These are phyloP conservation scores for Xerocomus minutiporus DNA, from an alignment of 1,284 basidiomycete genomes.

Conservation along the genomic window DNA sequence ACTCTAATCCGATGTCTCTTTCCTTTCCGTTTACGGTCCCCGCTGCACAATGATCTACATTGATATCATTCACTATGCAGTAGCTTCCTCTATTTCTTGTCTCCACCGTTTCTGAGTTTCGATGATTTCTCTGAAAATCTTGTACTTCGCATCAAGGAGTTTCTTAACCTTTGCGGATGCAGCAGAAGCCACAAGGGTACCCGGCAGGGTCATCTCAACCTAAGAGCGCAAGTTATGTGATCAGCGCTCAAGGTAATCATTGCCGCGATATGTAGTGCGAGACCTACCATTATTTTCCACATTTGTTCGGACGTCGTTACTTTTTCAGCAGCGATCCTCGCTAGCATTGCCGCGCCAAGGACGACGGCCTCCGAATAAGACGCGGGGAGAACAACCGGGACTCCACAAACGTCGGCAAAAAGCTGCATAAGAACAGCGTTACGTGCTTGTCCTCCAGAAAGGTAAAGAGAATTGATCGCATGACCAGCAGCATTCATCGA, in stretches of 20 bases:
- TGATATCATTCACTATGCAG: background rate
- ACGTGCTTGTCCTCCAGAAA: conserved; percentile 90
- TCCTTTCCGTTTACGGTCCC: background rate
- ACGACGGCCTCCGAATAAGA: conserved; percentile 83
- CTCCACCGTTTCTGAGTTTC: conserved; percentile 85
- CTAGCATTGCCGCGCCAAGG: conserved; percentile 91
- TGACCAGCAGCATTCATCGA: conserved; percentile 88
- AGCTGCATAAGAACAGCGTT: conserved; percentile 82
- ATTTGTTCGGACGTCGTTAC: conserved; percentile 52
- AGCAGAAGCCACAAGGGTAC: conserved; percentile 68
- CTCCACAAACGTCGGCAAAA: conserved; percentile 79
- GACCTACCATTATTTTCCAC: conserved; percentile 88
- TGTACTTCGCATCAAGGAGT: conserved; percentile 88
- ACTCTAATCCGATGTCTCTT: background rate
- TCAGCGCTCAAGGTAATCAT: background rate
- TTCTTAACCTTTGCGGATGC: conserved; percentile 61
- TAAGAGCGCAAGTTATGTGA: conserved; percentile 26
- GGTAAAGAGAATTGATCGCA: conserved; percentile 81
- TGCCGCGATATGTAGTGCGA: background rate
- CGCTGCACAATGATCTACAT: background rate
- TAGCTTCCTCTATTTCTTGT: conserved; percentile 61
- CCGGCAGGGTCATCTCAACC: conserved; percentile 90
- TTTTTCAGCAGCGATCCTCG: conserved; percentile 77
- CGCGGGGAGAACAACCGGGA: conserved; percentile 82
- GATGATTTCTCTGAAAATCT: conserved; percentile 87